Conservation (phyloP, 148 eudicot species). For the Rhododendron henanense region DNA sequence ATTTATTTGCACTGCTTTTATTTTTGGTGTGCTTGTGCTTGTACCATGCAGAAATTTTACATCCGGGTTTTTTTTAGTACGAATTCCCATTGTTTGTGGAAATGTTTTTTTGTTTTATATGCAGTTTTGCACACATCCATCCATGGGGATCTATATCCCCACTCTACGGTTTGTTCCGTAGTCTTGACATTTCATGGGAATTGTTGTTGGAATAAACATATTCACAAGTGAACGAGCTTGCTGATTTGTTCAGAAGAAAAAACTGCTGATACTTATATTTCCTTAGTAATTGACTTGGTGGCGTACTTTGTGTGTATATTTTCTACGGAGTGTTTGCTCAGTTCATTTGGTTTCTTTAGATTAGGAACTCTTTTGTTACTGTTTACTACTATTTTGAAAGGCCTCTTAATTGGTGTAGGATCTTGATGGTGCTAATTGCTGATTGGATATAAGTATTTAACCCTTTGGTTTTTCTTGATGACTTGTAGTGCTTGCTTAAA, state of each 20-base stretch:
- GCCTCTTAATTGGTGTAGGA: not conserved
- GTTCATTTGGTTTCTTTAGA: not conserved
- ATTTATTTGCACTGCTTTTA: not conserved
- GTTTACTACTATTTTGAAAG: not conserved
- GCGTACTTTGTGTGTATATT: not conserved
- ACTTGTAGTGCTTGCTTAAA: not conserved
- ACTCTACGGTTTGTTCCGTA: not conserved
- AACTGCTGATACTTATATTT: not conserved
- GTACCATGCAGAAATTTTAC: not conserved
- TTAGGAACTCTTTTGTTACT: not conserved
- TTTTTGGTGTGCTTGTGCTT: not conserved
- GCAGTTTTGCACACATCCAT: not conserved
- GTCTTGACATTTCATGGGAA: not conserved
- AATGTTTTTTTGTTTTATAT: not conserved
- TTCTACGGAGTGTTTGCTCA: not conserved
- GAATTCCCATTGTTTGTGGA: not conserved
- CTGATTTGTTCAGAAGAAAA: not conserved
- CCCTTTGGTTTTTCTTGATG: not conserved
- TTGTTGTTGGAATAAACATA: not conserved
- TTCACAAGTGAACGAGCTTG: not conserved
- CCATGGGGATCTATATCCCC: not conserved
- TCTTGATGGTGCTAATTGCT: not conserved
- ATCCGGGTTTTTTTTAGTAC: too few relatives aligned
- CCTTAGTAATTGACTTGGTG: not conserved
- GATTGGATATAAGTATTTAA: not conserved